Percentiles rank a stretch among this genome's conserved stretches.
Conservation (phyloP, 176 grass and related monocot genomes). For the Melocanna baccifera region DNA sequence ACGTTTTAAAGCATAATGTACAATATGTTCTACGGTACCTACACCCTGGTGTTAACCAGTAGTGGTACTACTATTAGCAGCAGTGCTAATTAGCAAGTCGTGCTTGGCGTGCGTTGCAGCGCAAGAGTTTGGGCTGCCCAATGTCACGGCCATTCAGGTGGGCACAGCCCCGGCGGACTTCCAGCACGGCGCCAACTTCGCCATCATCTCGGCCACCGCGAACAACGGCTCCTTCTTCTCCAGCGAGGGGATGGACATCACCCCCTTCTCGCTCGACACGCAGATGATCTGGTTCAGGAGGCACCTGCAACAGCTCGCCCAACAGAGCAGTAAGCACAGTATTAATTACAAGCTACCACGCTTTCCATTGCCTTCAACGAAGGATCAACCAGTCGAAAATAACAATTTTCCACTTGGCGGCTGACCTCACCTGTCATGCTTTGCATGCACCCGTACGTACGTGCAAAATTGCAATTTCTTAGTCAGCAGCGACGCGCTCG, state of each 20-base stretch:
- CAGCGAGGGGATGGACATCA: constrained; percentile 28
- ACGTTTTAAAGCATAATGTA: neutral
- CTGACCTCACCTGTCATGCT: neutral
- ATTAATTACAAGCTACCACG: neutral
- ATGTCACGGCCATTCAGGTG: constrained; percentile 44
- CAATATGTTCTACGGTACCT: neutral
- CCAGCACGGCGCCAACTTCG: constrained; percentile 59
- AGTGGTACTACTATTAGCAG: neutral
- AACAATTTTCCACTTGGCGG: neutral
- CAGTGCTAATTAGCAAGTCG: neutral
- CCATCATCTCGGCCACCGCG: constrained; percentile 54
- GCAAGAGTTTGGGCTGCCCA: constrained; percentile 41
- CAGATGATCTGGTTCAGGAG: constrained; percentile 51
- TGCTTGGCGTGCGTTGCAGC: constrained; percentile 27
- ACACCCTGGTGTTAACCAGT: neutral
- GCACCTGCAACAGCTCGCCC: constrained; percentile 24
- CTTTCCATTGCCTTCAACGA: neutral
- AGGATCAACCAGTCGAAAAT: neutral
- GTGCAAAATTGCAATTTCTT: no score
- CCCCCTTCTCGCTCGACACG: constrained; percentile 31
- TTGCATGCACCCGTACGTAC: neutral
- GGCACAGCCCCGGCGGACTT: constrained; percentile 22
- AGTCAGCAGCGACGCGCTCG: constrained; percentile 35
- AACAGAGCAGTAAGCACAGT: neutral
- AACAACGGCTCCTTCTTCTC: constrained; percentile 56